These are phyloP conservation scores for Annona cherimola DNA, from an alignment of 164 flowering plant genomes.

Conservation along the genomic window DNA sequence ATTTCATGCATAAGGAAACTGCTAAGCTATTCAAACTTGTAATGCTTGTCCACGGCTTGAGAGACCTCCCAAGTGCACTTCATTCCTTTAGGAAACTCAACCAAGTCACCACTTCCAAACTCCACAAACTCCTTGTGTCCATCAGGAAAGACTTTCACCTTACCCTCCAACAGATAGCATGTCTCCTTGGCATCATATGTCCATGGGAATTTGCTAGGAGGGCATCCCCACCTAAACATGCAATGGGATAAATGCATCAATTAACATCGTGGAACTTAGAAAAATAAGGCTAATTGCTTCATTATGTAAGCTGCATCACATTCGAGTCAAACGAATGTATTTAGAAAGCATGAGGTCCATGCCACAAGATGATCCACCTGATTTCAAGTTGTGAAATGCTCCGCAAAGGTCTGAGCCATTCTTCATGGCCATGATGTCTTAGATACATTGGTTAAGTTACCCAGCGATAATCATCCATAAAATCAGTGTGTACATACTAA, in stretches of 20 bases:
- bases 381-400: too few species aligned
- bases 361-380: too few species aligned
- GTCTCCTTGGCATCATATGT: conserved; percentile 69
- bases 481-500: too few species aligned
- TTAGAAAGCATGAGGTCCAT: too few species aligned
- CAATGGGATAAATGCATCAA: not conserved
- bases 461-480: too few species aligned
- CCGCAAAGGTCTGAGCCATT: too few species aligned
- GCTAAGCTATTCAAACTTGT: conserved; percentile 39
- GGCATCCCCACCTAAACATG: conserved; percentile 72
- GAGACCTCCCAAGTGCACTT: conserved; percentile 92
- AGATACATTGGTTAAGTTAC: too few species aligned
- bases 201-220: conserved; percentile 93
- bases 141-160: conserved; percentile 76
- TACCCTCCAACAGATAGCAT: conserved; percentile 70
- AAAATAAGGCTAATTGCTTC: too few species aligned
- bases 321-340: too few species aligned
- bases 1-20: not conserved
- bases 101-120: conserved; percentile 83
- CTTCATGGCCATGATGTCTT: too few species aligned
- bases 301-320: too few species aligned
- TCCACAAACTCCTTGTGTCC: conserved; percentile 64
- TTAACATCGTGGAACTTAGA: too few species aligned
- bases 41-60: conserved; percentile 79
- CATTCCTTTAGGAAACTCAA: conserved; percentile 83